Conservation (phyloP, 2,329 filamentous ascomycete species). For the Diaporthe nobilis region DNA sequence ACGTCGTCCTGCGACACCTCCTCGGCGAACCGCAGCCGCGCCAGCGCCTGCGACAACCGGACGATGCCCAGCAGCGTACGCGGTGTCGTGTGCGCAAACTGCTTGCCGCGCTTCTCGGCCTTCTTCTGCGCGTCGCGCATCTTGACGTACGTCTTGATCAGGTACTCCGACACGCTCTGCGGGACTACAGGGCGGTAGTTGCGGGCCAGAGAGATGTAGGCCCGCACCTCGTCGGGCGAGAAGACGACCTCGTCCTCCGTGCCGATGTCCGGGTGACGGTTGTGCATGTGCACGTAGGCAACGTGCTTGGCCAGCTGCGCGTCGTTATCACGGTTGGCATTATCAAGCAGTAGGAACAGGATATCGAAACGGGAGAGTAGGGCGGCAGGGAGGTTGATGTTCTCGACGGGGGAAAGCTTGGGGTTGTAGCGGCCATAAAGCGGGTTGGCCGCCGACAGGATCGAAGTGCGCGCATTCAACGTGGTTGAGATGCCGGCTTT, state of each 20-base stretch:
- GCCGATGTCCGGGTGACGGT: slow-evolving; percentile 84
- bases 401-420: slow-evolving; percentile 95
- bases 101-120: slow-evolving; percentile 90
- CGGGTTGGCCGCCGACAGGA: slow-evolving; percentile 95
- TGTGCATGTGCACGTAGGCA: slow-evolving; percentile 97
- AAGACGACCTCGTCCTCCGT: slow-evolving; percentile 77
- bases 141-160: slow-evolving; percentile 96
- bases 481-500: slow-evolving; percentile 81
- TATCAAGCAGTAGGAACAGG: slow-evolving; percentile 96
- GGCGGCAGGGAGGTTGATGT: slow-evolving; percentile 98
- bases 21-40: slow-evolving; percentile 89
- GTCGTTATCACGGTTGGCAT: slow-evolving; percentile 88
- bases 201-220: slow-evolving; percentile 94
- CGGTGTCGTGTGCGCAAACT: slow-evolving; percentile 93
- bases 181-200: slow-evolving; percentile 91
- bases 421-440: slow-evolving; percentile 99
- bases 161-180: slow-evolving; percentile 90
- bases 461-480: slow-evolving; percentile 94
- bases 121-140: slow-evolving; percentile 93
- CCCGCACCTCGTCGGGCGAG: slow-evolving; percentile 91
- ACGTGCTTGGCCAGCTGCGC: slow-evolving; percentile 97
- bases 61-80: slow-evolving; percentile 94
- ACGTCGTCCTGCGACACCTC: slow-evolving; percentile 92
- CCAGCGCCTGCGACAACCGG: slow-evolving; percentile 93
- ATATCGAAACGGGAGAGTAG: slow-evolving; percentile 97